These are phyloP conservation scores for Chenopodium berlandieri DNA, from an alignment of 148 eudicot genomes.

Conservation along the genomic window DNA sequence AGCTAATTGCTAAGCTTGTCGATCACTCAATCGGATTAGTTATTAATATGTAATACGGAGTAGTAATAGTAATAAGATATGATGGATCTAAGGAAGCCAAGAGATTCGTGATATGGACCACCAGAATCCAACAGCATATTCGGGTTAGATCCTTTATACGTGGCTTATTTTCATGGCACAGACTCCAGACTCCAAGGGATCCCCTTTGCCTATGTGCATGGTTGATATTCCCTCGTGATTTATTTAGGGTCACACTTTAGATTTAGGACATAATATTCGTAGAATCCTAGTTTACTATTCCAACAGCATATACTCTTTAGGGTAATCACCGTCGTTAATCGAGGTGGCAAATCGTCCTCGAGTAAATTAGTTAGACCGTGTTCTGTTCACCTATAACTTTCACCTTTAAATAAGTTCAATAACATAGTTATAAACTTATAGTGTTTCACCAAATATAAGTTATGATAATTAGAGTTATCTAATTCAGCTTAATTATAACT, in stretches of 20 bases:
- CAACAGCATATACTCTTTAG: not conserved
- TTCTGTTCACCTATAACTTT: too few relatives aligned
- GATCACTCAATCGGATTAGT: too few relatives aligned
- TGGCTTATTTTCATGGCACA: not conserved
- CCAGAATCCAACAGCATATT: slow-evolving; percentile 27
- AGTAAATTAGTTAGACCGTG: too few relatives aligned
- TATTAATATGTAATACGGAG: not conserved
- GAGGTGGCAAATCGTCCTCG: too few relatives aligned
- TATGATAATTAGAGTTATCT: too few relatives aligned
- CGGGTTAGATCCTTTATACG: slow-evolving; percentile 16
- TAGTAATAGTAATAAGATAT: not conserved
- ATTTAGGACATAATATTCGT: not conserved
- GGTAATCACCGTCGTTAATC: too few relatives aligned
- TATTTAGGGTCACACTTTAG: not conserved
- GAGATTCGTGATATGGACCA: slow-evolving; percentile 3
- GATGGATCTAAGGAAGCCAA: not conserved
- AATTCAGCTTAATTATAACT: too few relatives aligned
- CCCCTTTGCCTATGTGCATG: not conserved
- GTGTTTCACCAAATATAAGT: too few relatives aligned
- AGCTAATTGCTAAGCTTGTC: too few relatives aligned
- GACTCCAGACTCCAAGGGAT: not conserved
- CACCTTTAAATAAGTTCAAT: too few relatives aligned
- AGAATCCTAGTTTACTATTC: not conserved
- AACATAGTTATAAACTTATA: too few relatives aligned
- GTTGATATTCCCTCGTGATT: not conserved